Base-by-base conservation (phyloP, 768 basidiomycete genomes). In the Mycena vitilis region DNA sequence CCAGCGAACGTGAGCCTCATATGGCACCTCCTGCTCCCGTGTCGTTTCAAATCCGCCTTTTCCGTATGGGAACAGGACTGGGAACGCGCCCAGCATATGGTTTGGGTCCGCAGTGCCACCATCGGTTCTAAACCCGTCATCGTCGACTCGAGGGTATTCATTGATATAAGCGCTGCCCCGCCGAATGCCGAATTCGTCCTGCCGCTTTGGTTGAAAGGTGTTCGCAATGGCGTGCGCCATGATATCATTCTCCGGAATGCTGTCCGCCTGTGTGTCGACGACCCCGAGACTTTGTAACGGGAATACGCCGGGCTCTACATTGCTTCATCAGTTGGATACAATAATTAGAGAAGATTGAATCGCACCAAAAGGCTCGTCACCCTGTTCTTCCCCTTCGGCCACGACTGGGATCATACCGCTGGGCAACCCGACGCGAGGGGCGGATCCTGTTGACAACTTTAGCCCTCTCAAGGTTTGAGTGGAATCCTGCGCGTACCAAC, bases 51-150 rank as follows among this genome's bases (percentile, higher is more conserved):
- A 72, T 0, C 80, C 80, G 0, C 81, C 81, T n/a, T 54, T 37
- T 0, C 79, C 82, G 71, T 80, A 83, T 3, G 81, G 81, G 65
- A 80, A 83, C 0, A 81, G 71, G 0, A 51, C 53, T 0, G 80
- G 80, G 56, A 80, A 83, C 12, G 73, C 51, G 2, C 77, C 78
- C 15, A 80, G 65, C 0, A 79, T 53, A 54, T 79, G 79, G 58
- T 80, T 79, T 0, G 76, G 73, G 54, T 78, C 68, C 13, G 69
- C 62, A 0, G 73, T 62, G 15, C 74, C 76, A 3, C 76, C 77
- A 30, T 75, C 70, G 20, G 47, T 71, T n/a, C 70, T 16, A 25
- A n/a, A 7, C 73, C 71, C 1, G 56, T 22, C 1, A 30, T 51
- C 47, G 40, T 75, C 69, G 0, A 36, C 12, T 22, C 72, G 37